A percentile compares a stretch with the other conserved stretches of the same genome.
phyloP scores from a whole-genome alignment of 306 rosid species.

The Prunus campanulata region DNA sequence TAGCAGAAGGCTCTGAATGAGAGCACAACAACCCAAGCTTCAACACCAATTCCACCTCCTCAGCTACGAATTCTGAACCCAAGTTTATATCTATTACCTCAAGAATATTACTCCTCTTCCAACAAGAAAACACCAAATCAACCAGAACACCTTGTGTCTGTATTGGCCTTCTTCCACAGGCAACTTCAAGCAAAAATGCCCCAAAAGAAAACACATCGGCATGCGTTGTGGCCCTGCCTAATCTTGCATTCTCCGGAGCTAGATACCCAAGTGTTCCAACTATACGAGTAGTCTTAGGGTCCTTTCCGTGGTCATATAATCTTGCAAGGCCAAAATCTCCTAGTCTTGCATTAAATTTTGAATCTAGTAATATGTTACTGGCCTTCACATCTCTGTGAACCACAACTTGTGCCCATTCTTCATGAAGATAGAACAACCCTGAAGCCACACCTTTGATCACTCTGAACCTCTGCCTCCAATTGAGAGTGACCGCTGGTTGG shows the following conservation, averaged over 20 bases:
- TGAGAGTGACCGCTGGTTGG: not conserved
- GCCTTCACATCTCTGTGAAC: not conserved
- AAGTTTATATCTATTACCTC: not conserved
- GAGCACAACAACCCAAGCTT: not conserved
- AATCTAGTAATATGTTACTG: not conserved
- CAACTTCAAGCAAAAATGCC: conserved; percentile 7
- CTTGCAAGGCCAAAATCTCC: not conserved
- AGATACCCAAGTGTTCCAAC: conserved; percentile 2
- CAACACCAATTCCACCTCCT: not conserved
- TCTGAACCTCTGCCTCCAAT: not conserved
- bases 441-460: not conserved
- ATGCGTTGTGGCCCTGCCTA: not conserved
- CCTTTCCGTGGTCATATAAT: not conserved
- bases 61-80: not conserved
- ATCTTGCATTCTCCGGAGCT: not conserved
- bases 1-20: not conserved
- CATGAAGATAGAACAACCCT: not conserved
- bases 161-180: conserved; percentile 8
- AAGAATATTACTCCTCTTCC: not conserved
- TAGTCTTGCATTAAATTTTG: not conserved
- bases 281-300: not conserved
- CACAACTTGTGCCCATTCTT: no score
- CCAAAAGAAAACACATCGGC: conserved; percentile 1
- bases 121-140: not conserved
- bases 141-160: not conserved